These are phyloP conservation scores for Xylaria cubensis DNA, from an alignment of 495 filamentous ascomycete genomes.

Conservation along the genomic window DNA sequence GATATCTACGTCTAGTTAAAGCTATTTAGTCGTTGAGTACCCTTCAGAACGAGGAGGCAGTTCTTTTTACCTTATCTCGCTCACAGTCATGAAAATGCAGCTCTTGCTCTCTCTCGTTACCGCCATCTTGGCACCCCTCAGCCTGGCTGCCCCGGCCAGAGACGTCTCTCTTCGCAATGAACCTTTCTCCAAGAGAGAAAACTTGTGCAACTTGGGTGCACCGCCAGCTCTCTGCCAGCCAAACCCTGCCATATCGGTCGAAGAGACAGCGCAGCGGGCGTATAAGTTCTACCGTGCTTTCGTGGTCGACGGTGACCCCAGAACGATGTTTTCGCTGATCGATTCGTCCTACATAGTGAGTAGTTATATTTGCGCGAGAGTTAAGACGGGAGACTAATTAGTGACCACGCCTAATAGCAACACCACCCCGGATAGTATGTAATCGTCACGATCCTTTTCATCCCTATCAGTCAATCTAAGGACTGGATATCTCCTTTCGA, in stretches of 20 bases:
- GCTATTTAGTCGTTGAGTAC: slow-evolving; percentile 12
- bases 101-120: slow-evolving; percentile 39
- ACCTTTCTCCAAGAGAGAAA: slow-evolving; percentile 47
- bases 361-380: background rate
- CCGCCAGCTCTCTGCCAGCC: slow-evolving; percentile 51
- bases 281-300: slow-evolving; percentile 59
- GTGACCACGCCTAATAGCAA: slow-evolving; percentile 42
- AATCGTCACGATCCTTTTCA: background rate
- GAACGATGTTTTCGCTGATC: slow-evolving; percentile 56
- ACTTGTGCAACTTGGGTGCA: slow-evolving; percentile 48
- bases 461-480: background rate
- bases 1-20: background rate
- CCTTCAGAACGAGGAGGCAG: slow-evolving; percentile 18
- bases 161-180: slow-evolving; percentile 18
- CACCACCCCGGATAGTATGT: slow-evolving; percentile 49
- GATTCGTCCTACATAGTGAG: slow-evolving; percentile 49
- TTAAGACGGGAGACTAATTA: background rate
- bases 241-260: slow-evolving; percentile 46
- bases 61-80: slow-evolving; percentile 10
- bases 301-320: slow-evolving; percentile 53
- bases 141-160: slow-evolving; percentile 41
- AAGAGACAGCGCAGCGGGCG: slow-evolving; percentile 53
- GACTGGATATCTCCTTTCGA: background rate
- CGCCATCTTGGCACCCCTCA: slow-evolving; percentile 40
- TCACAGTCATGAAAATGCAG: slow-evolving; percentile 41